Conservation (phyloP, 225 moss, liverwort and hornwort species). For the Lunularia cruciata region DNA sequence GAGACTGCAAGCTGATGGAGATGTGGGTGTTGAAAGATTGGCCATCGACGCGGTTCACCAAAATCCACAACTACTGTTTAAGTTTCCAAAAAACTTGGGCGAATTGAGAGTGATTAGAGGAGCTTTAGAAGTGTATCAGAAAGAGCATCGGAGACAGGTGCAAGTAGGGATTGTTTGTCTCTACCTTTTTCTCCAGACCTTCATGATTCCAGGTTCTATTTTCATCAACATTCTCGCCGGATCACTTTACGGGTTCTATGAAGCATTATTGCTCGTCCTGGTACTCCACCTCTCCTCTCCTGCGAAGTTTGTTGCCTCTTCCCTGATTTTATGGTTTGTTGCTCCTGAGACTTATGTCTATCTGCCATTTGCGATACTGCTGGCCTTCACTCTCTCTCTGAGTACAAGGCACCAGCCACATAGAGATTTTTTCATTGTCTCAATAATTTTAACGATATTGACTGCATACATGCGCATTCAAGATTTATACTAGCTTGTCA, state of each 20-base stretch:
- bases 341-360: too few relatives aligned
- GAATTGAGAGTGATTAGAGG: conserved; percentile 46
- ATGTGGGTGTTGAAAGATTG: not conserved
- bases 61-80: conserved; percentile 36
- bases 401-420: too few relatives aligned
- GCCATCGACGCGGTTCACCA: conserved; percentile 24
- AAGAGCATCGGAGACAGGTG: conserved; percentile 54
- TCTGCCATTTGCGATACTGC: too few relatives aligned
- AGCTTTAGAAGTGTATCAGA: conserved; percentile 48
- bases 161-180: conserved; percentile 51
- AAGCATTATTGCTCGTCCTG: conserved; percentile 55
- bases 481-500: too few relatives aligned
- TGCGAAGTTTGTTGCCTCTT: not conserved
- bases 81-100: conserved; percentile 45
- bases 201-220: conserved; percentile 58
- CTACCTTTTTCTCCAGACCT: conserved; percentile 61
- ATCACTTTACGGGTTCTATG: conserved; percentile 55
- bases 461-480: too few relatives aligned
- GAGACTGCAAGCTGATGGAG: conserved; percentile 2
- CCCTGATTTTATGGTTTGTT: not conserved
- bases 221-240: conserved; percentile 60
- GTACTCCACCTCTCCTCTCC: conserved; percentile 22
- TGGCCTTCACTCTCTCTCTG: not conserved
- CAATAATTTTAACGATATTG: too few relatives aligned
- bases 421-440: too few relatives aligned